Conservation (phyloP, 306 rosid genomes). For the Prunus kanzakura region DNA sequence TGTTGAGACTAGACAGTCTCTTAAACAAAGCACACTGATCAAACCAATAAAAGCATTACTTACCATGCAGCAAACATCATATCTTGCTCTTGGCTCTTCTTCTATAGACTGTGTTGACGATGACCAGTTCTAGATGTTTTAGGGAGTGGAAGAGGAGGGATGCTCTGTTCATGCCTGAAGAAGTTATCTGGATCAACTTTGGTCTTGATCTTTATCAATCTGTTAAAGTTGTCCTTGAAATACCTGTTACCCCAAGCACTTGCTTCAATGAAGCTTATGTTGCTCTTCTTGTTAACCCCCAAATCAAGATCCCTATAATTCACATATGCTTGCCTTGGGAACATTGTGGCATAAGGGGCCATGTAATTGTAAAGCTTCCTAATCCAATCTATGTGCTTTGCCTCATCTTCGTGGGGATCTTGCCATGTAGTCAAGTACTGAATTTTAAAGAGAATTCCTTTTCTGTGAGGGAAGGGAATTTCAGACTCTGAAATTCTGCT, state of each 20-base stretch:
- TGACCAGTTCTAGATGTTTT: background rate
- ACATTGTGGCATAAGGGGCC: constrained; percentile 63
- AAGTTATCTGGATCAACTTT: constrained; percentile 76
- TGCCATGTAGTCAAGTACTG: constrained; percentile 59
- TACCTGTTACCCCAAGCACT: constrained; percentile 72
- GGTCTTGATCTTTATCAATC: constrained; percentile 61
- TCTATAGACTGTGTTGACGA: background rate
- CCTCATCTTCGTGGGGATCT: constrained; percentile 27
- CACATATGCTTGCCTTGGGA: constrained; percentile 79
- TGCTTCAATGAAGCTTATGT: constrained; percentile 44
- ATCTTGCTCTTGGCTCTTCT: background rate
- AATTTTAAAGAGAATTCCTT: constrained; percentile 61
- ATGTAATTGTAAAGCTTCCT: constrained; percentile 67
- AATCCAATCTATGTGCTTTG: constrained; percentile 67
- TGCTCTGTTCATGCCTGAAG: constrained; percentile 89
- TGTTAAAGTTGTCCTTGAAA: constrained; percentile 66
- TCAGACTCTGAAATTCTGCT: constrained; percentile 49
- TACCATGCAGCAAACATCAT: background rate
- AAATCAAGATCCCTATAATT: constrained; percentile 84
- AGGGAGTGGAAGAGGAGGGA: constrained; percentile 60
- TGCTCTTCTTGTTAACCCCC: constrained; percentile 63
- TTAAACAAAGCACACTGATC: no score
- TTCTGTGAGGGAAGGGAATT: constrained; percentile 75
- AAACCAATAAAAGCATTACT: background rate
- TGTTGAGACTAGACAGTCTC: no score